A percentile compares a stretch with the other conserved stretches of the same genome.
Conservation (phyloP, 352 stramenopile species). For the Phytophthora idaei region DNA sequence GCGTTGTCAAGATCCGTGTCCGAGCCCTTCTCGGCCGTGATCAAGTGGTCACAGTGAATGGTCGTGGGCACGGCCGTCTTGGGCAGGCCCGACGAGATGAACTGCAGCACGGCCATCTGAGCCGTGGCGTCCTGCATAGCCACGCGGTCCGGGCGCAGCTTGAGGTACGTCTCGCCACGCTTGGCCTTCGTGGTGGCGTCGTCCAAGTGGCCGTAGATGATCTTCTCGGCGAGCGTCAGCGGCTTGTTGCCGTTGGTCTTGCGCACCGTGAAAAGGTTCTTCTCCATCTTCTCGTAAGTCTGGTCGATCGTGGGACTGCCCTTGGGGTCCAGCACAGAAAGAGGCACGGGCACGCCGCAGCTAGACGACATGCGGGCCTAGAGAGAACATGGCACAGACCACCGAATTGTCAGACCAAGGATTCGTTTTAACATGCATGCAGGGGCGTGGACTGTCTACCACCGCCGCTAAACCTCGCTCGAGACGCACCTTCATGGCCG, state of each 20-base stretch:
- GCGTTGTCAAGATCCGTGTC: slow-evolving; percentile 86
- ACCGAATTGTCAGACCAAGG: slow-evolving; percentile 20
- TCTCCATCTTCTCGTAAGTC: slow-evolving; percentile 93
- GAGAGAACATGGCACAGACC: slow-evolving; percentile 10
- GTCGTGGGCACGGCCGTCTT: slow-evolving; percentile 93
- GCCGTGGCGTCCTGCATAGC: slow-evolving; percentile 95
- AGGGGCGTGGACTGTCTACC: slow-evolving; percentile 7
- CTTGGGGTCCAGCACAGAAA: slow-evolving; percentile 91
- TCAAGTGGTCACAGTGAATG: slow-evolving; percentile 96
- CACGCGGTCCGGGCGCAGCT: slow-evolving; percentile 92
- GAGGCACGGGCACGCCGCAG: slow-evolving; percentile 75
- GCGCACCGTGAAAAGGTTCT: slow-evolving; percentile 89
- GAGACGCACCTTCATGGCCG: slow-evolving; percentile 56
- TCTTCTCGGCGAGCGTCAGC: slow-evolving; percentile 94
- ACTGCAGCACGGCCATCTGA: slow-evolving; percentile 95
- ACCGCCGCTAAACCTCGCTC: neutral
- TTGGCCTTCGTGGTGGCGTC: slow-evolving; percentile 82
- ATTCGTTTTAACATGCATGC: slow-evolving; percentile 30
- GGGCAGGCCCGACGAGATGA: slow-evolving; percentile 93
- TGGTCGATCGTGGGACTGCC: slow-evolving; percentile 93
- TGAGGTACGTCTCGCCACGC: slow-evolving; percentile 92
- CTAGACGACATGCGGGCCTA: slow-evolving; percentile 77
- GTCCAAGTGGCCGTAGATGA: slow-evolving; percentile 95
- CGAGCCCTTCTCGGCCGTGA: slow-evolving; percentile 93
- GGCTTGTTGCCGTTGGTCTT: slow-evolving; percentile 90